These are phyloP conservation scores for Melastoma malabathricum DNA, from an alignment of 345 rosid species.

Conservation along the genomic window DNA sequence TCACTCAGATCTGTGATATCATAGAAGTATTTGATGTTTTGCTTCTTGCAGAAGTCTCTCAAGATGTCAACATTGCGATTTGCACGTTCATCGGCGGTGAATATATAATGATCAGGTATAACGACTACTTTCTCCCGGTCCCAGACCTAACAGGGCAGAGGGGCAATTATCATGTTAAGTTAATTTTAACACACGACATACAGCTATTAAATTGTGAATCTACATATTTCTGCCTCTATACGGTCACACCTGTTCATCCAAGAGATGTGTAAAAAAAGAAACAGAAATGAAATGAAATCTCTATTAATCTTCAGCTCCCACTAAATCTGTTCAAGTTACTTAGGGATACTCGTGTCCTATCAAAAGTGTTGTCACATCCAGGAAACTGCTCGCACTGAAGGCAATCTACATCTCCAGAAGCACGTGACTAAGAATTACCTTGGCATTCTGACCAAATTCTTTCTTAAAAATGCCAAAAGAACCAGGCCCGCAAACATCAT, in stretches of 20 bases:
- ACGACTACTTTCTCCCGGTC: constrained; percentile 88
- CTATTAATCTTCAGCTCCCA: too few species aligned
- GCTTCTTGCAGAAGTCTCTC: constrained; percentile 82
- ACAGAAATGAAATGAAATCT: too few species aligned
- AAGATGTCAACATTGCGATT: constrained; percentile 92
- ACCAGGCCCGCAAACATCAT: constrained; percentile 96
- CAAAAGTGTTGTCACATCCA: too few species aligned
- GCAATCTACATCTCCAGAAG: neutral
- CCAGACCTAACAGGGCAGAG: constrained; percentile 44
- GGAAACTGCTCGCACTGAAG: too few species aligned
- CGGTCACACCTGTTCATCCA: too few species aligned
- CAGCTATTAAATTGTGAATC: too few species aligned
- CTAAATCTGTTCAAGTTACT: too few species aligned
- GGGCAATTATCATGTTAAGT: too few species aligned
- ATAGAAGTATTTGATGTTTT: constrained; percentile 87
- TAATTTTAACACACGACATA: too few species aligned
- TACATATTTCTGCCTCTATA: too few species aligned
- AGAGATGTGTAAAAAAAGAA: too few species aligned
- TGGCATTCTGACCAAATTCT: constrained; percentile 79
- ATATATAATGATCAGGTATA: constrained; percentile 94
- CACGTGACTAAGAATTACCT: constrained; percentile 25
- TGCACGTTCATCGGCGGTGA: constrained; percentile 85
- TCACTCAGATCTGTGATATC: constrained; percentile 82
- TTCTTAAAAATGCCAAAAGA: constrained; percentile 80
- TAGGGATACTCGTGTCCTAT: too few species aligned